These are phyloP conservation scores for Pachyrhizus erosus DNA, from an alignment of 306 rosid genomes.

Conservation along the genomic window DNA sequence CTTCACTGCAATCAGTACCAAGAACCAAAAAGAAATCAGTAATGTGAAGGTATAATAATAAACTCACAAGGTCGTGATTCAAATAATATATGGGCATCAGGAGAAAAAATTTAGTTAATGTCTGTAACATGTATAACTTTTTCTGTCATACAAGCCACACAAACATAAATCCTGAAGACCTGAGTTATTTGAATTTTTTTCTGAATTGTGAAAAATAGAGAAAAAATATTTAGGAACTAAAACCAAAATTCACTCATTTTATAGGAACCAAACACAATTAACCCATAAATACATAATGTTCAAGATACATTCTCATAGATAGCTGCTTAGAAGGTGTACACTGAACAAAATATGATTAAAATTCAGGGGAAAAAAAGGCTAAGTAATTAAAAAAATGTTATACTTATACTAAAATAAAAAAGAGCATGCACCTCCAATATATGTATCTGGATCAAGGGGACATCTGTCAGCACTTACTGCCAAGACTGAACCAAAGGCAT, in stretches of 20 bases:
- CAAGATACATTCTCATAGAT: conserved; percentile 7
- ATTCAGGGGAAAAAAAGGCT: background rate
- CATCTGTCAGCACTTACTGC: conserved; percentile 42
- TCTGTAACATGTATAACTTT: background rate
- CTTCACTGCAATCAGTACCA: conserved; percentile 65
- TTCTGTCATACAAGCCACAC: conserved; percentile 7
- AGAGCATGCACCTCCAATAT: conserved; percentile 73
- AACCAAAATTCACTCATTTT: background rate
- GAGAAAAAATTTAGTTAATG: background rate
- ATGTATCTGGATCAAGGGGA: conserved; percentile 59
- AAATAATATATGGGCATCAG: conserved; percentile 17
- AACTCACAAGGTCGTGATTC: conserved; percentile 26
- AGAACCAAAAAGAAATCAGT: conserved; percentile 43
- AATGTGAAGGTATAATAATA: conserved; percentile 17
- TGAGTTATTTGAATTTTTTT: background rate
- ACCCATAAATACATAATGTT: background rate
- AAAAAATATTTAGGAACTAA: background rate
- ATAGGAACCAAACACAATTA: background rate
- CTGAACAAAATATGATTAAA: conserved; percentile 24
- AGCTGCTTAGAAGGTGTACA: background rate
- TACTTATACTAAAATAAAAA: conserved; percentile 29
- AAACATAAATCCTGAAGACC: background rate
- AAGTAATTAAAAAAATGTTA: conserved; percentile 34
- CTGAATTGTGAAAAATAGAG: background rate
- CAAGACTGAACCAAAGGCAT: conserved; percentile 69